Percentiles rank a stretch among this genome's conserved stretches.
phyloP scores from a whole-genome alignment of 1,284 basidiomycete species.

The Ceratobasidium sp. region DNA sequence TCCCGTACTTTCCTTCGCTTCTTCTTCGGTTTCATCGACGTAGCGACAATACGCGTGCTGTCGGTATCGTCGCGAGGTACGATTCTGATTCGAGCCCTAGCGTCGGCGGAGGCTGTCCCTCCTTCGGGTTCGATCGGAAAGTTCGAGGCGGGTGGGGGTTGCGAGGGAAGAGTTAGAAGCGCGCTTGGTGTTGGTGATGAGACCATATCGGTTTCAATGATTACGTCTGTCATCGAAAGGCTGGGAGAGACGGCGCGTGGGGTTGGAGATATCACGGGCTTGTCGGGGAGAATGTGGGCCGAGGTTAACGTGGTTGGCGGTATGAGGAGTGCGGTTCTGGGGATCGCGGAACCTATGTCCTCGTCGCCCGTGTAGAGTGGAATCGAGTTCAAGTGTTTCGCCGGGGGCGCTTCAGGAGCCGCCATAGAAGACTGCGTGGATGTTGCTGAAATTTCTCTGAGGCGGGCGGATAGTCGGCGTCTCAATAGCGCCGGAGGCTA shows the following conservation, averaged over 20 bases:
- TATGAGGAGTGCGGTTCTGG: constrained; percentile 3
- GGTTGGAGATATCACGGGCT: not conserved
- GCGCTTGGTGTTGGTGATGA: constrained; percentile 18
- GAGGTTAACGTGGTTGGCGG: no score
- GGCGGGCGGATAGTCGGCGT: not conserved
- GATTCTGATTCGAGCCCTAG: not conserved
- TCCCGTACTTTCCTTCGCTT: constrained; percentile 62
- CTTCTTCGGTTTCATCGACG: constrained; percentile 54
- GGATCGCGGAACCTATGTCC: constrained; percentile 21
- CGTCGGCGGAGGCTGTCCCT: not conserved
- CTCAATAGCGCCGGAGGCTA: constrained; percentile 34
- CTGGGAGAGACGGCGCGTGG: not conserved
- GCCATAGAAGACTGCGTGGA: not conserved
- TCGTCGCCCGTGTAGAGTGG: constrained; percentile 17
- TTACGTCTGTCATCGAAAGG: not conserved
- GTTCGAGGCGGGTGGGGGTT: not conserved
- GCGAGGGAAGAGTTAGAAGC: not conserved
- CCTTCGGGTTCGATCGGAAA: constrained; percentile 18
- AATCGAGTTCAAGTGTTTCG: not conserved
- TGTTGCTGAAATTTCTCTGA: not conserved
- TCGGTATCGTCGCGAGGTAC: constrained; percentile 24
- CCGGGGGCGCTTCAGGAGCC: not conserved
- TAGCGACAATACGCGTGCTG: constrained; percentile 27
- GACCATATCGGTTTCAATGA: constrained; percentile 30
- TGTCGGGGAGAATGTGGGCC: not conserved